Conservation (phyloP, 2,329 filamentous ascomycete species). For the Aspergillus pseudoterreus region DNA sequence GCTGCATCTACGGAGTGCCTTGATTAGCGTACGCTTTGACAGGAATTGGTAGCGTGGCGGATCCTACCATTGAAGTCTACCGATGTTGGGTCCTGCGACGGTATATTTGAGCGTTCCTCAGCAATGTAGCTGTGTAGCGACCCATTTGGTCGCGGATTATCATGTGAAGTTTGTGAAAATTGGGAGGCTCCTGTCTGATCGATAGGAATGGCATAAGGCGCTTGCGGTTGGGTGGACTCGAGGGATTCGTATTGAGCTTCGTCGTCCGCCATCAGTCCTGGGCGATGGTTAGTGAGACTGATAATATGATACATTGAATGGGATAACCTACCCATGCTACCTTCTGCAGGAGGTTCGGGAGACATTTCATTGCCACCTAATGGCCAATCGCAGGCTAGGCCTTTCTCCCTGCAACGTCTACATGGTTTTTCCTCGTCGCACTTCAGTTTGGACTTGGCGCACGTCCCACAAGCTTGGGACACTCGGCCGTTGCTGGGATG, state of each 20-base stretch:
- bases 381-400: constrained; percentile 41
- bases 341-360: constrained; percentile 4
- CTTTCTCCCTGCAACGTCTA: constrained; percentile 49
- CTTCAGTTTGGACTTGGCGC: constrained; percentile 50
- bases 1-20: background rate
- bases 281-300: no score
- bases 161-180: background rate
- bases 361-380: constrained; percentile 16
- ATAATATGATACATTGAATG: no score
- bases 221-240: background rate
- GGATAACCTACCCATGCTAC: background rate
- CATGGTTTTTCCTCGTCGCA: constrained; percentile 55
- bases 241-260: background rate
- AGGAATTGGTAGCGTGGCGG: background rate
- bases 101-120: background rate
- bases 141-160: background rate
- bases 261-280: background rate
- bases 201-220: background rate
- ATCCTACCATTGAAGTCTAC: constrained; percentile 16
- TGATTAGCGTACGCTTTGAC: background rate
- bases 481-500: constrained; percentile 33
- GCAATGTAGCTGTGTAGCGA: constrained; percentile 8
- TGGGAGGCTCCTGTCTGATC: constrained; percentile 1
- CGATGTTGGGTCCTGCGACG: background rate
- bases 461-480: constrained; percentile 51